Percentiles rank a stretch among this genome's conserved stretches.
Evolutionary conservation across 768 basidiomycete genomes (phyloP).

Genomic region (Kwoniella botswanensis): DNA sequence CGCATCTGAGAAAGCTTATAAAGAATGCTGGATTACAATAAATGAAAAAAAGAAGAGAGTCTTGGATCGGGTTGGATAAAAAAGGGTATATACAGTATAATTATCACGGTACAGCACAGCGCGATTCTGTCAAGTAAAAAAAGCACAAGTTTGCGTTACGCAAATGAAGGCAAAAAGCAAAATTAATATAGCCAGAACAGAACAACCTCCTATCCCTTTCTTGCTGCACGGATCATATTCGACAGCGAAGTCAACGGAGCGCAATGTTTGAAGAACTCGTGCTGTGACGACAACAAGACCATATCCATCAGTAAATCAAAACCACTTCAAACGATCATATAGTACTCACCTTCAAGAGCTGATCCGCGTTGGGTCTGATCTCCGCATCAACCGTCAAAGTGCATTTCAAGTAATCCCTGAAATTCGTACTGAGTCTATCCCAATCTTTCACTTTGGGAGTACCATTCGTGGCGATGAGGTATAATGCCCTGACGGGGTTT

Average conservation of each 20-base stretch:
- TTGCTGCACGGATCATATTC: slow-evolving; percentile 46
- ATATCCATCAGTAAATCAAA: too few species aligned
- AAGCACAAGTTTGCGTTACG: background rate
- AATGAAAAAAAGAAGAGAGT: background rate
- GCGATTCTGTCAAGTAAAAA: background rate
- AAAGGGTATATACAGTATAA: background rate
- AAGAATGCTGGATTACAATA: slow-evolving; percentile 8
- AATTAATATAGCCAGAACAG: background rate
- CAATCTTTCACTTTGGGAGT: slow-evolving; percentile 96
- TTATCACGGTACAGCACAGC: background rate
- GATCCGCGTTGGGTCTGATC: slow-evolving; percentile 83
- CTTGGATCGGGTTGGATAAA: too few species aligned
- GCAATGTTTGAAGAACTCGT: slow-evolving; percentile 49
- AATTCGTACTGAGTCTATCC: slow-evolving; percentile 72
- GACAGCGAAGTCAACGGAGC: slow-evolving; percentile 43
- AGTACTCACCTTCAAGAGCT: slow-evolving; percentile 71
- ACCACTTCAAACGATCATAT: background rate
- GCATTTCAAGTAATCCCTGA: slow-evolving; percentile 86
- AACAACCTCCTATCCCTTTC: slow-evolving; percentile 30
- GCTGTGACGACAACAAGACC: slow-evolving; percentile 33
- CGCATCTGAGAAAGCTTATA: background rate
- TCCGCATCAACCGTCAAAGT: slow-evolving; percentile 94
- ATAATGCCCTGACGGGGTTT: slow-evolving; percentile 90
- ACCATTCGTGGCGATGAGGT: slow-evolving; percentile 96
- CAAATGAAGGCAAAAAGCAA: background rate